Conservation (phyloP, 2,329 filamentous ascomycete species). For the Botrytis hyacinthi region DNA sequence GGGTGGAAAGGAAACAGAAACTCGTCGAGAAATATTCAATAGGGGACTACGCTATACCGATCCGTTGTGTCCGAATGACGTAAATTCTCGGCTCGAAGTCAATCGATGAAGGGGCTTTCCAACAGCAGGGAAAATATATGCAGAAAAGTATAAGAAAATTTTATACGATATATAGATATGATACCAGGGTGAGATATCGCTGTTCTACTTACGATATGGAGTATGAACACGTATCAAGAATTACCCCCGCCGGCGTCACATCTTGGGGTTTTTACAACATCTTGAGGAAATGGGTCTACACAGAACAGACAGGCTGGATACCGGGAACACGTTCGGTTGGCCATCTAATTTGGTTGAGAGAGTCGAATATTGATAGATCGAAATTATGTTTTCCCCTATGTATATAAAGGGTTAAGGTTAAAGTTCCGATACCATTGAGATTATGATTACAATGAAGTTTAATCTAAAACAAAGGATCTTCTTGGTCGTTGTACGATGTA, state of each 20-base stretch:
- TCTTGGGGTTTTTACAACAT: not conserved
- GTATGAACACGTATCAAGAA: not conserved
- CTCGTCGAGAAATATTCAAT: not conserved
- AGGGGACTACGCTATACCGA: not conserved
- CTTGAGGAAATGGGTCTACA: not conserved
- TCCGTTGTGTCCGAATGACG: too few species aligned
- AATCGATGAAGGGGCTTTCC: not conserved
- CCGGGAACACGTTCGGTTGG: not conserved
- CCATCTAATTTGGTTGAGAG: not conserved
- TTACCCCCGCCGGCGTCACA: not conserved
- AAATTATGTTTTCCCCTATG: not conserved
- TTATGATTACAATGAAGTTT: not conserved
- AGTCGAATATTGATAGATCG: not conserved
- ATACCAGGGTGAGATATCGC: constrained; percentile 8
- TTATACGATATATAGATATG: constrained; percentile 8
- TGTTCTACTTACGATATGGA: not conserved
- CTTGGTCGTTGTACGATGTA: not conserved
- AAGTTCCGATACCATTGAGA: too few species aligned
- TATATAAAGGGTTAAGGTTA: not conserved
- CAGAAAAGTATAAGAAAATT: not conserved
- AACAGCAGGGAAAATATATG: not conserved
- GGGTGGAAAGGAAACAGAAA: not conserved
- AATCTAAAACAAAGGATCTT: not conserved
- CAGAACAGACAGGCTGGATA: not conserved
- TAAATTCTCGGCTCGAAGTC: not conserved